phyloP scores from a whole-genome alignment of 768 basidiomycete genomes.

The Sutorius australiensis region DNA sequence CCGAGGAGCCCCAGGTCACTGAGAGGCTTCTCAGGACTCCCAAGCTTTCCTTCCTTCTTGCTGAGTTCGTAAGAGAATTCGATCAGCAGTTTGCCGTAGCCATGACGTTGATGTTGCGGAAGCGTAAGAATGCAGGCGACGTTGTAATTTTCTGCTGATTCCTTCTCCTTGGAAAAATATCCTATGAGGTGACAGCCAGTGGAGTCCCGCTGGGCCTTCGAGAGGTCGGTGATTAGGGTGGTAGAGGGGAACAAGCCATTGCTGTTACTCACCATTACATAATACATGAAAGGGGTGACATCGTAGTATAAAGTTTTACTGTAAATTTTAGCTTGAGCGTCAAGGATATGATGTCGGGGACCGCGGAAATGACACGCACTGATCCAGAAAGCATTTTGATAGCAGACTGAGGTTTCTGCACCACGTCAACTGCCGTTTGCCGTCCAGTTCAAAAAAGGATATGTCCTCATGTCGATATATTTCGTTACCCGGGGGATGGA shows the following conservation, averaged over 20 bases:
- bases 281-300: conserved; percentile 99
- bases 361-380: conserved; percentile 52
- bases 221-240: conserved; percentile 7
- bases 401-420: conserved; percentile 95
- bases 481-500: conserved; percentile 98
- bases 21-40: conserved; percentile 96
- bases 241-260: conserved; percentile 8
- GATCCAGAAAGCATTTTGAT: conserved; percentile 98
- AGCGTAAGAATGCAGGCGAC: conserved; percentile 98
- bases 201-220: conserved; percentile 78
- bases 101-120: conserved; percentile 95
- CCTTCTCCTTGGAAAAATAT: conserved; percentile 99
- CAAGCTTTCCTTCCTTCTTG: conserved; percentile 93
- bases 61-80: conserved; percentile 98
- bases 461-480: conserved; percentile 98
- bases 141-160: conserved; percentile 96
- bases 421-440: conserved; percentile 92
- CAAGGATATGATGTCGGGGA: background rate
- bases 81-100: conserved; percentile 92
- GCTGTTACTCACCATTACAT: conserved; percentile 77
- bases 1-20: conserved; percentile 89
- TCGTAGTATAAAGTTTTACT: conserved; percentile 99
- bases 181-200: conserved; percentile 92
- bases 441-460: conserved; percentile 98
- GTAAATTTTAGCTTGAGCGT: conserved; percentile 22